Base-by-base conservation (phyloP, 1,284 basidiomycete species). In the Agaricales sp. region DNA sequence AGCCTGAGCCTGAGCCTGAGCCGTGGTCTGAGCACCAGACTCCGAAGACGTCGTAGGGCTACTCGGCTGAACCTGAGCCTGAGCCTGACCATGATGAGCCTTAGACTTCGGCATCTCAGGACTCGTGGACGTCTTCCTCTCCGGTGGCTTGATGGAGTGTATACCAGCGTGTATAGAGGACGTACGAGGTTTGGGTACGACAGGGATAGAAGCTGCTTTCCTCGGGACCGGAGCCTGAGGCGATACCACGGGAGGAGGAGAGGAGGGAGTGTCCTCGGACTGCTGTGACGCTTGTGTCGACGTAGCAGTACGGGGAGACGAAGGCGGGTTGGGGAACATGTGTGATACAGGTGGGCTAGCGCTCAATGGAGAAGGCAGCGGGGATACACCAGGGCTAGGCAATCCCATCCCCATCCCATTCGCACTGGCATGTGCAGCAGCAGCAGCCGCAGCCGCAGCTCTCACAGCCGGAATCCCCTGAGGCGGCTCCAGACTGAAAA, bases 401-500 rank as follows among this genome's bases (percentile, higher is more conserved):
- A 16, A 16, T 8, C 8, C 6, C 16, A 18, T 11, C 6, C 4
- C 6, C 16, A 4, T 8, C 6, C 8, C 16, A 8, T 4, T 8
- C 16, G 39, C 8, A n/a, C 8, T 41, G n/a, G 4, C 16, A 18
- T 41, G 39, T 4, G 13, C 39, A n/a, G 39, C 39, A n/a, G 39
- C 39, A n/a, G 39, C 39, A n/a, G 13, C n/a, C 19, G 39, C 6
- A 6, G 39, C 39, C 4, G 39, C 39, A 41, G n/a, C 39, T 4
- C 13, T 20, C 46, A 20, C n/a, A 4, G 21, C 47, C 6, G 21
- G 37, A 49, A 38, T 48, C 48, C 21, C 26, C 47, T 45, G 67
- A 0, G 70, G 71, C 2, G 82, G 82, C 37, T 83, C 80, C 4
- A 79, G 55, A 26, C 73, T 73, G 58, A 84, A 89, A 11, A 70